Evolutionary conservation across 2,329 filamentous ascomycete genomes (phyloP), one percentile per base, ranked within the genome.

Genomic region (Biscogniauxia mediterranea): DNA sequence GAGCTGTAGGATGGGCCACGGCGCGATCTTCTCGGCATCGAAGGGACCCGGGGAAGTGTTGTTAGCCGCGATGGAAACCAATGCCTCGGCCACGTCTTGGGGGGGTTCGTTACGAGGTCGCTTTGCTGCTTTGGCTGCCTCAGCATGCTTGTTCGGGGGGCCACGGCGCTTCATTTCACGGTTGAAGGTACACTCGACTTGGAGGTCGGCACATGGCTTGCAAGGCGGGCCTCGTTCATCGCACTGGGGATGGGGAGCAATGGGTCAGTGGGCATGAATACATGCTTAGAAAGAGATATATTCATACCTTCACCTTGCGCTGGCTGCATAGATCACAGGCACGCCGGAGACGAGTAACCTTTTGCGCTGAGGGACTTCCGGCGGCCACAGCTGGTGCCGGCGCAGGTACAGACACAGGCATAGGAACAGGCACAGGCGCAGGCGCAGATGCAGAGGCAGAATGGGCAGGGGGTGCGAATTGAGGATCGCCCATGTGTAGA

Each of bases 1-100:
- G 1, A 89, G 81, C 68, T 89, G 83, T 57, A 93, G 78, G 11
- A 89, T 85, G 7, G 85, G 83, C 74, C 89, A 81, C 0, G 90
- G 88, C 50, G 89, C 90, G 63, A 93, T 92, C 1, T 84, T 80
- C 71, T 93, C 90, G 54, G 88, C 85, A 61, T 85, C 83, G 15
- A 86, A 71, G n/a, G 75, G 71, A 26, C 69, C 70, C n/a, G 74
- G 73, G 1, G 70, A 69, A 15, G 76, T 76, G 17, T 8, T 2
- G 11, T 79, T 61, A 2, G 71, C 70, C 3, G 76, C 71, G 28
- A 80, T 81, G 13, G 81, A 79, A 63, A 83, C 77, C 25, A 84
- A 72, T 0, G 81, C 75, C 68, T 83, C 80, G 55, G 81, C 79
- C 0, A 79, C 80, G 50, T 77, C 79, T 63, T 83, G 81, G 5